Conservation (phyloP, 164 flowering plant genomes). For the Vitis riparia region DNA sequence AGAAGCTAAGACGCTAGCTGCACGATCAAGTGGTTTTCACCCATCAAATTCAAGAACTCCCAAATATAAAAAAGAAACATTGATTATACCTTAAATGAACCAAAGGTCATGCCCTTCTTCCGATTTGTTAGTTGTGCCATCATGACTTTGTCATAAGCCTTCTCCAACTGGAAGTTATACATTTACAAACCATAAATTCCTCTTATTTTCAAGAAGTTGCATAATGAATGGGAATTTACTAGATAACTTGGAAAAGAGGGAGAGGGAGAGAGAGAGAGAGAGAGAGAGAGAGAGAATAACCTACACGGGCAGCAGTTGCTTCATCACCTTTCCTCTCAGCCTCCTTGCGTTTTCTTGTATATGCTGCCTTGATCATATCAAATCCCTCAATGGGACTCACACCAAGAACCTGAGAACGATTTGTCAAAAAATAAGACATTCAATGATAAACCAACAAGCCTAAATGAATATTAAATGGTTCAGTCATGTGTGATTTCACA, state of each 20-base stretch:
- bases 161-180: conserved; percentile 62
- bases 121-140: conserved; percentile 75
- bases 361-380: conserved; percentile 69
- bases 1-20: too few relatives aligned
- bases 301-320: conserved; percentile 58
- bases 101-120: conserved; percentile 84
- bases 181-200: conserved; percentile 3
- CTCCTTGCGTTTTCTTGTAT: conserved; percentile 70
- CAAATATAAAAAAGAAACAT: conserved; percentile 1
- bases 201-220: neutral
- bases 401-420: conserved; percentile 63
- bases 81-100: conserved; percentile 70
- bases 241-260: too few relatives aligned
- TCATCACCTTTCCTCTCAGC: conserved; percentile 90
- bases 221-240: too few relatives aligned
- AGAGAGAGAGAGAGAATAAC: conserved; percentile 16
- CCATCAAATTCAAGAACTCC: neutral
- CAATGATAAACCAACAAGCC: neutral
- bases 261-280: neutral
- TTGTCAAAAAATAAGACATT: neutral
- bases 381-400: conserved; percentile 84
- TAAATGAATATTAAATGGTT: conserved; percentile 1
- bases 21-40: neutral
- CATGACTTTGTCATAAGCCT: conserved; percentile 94
- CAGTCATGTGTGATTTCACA: neutral